These are phyloP conservation scores for Tetrapisispora fleetii DNA, from an alignment of 805 yeast species.

Conservation along the genomic window DNA sequence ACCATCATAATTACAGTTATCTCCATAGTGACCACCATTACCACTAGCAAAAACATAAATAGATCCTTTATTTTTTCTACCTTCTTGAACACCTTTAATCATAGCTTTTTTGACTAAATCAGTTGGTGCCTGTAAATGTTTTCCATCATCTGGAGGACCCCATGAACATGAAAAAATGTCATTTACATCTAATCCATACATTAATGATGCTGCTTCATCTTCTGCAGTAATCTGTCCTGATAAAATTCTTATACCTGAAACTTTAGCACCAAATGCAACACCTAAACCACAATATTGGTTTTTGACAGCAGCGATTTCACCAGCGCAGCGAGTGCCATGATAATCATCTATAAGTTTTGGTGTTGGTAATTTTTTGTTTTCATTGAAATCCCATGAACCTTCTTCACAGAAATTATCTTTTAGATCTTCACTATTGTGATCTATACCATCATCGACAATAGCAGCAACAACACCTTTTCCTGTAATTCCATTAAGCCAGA, in stretches of 20 bases:
- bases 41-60: constrained; percentile 94
- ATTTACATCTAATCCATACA: constrained; percentile 69
- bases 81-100: constrained; percentile 73
- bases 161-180: constrained; percentile 96
- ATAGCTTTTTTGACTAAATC: constrained; percentile 69
- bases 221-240: constrained; percentile 72
- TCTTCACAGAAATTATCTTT: constrained; percentile 53
- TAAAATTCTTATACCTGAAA: constrained; percentile 82
- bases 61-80: constrained; percentile 73
- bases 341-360: constrained; percentile 76
- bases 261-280: constrained; percentile 80
- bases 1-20: constrained; percentile 94
- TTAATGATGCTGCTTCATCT: constrained; percentile 85
- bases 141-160: constrained; percentile 96
- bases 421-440: constrained; percentile 68
- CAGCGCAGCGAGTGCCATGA: constrained; percentile 97
- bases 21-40: constrained; percentile 76
- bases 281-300: constrained; percentile 93
- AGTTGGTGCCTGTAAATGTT: constrained; percentile 77
- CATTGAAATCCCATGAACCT: constrained; percentile 94
- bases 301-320: constrained; percentile 80
- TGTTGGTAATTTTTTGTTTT: constrained; percentile 60
- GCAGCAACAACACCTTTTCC: constrained; percentile 82
- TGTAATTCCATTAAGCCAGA: constrained; percentile 74
- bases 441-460: constrained; percentile 90